Evolutionary conservation across 1,139 yeast genomes (phyloP).

Genomic region (Yamadazyma epiphylla): DNA sequence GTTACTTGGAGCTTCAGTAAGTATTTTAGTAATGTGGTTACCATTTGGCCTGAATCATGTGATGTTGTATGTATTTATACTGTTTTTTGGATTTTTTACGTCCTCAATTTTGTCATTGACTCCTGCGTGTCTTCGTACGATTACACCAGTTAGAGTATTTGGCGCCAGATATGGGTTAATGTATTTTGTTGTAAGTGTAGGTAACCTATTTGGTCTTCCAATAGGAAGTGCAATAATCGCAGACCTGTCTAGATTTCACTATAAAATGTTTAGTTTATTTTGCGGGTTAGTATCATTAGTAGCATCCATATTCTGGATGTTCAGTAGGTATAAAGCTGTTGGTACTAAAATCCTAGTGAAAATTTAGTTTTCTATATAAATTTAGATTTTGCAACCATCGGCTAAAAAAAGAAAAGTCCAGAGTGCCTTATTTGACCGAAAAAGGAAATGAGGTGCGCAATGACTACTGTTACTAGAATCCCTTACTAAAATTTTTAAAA

Average conservation of each 20-base stretch:
- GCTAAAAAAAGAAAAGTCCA: no score
- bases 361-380: no score
- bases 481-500: no score
- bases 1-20: conserved; percentile 33
- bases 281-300: conserved; percentile 28
- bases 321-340: conserved; percentile 29
- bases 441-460: no score
- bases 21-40: conserved; percentile 42
- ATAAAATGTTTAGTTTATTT: conserved; percentile 31
- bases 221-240: conserved; percentile 42
- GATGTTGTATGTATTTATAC: conserved; percentile 41
- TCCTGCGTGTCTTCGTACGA: conserved; percentile 38
- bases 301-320: conserved; percentile 29
- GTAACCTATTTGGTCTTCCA: conserved; percentile 41
- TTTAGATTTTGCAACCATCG: no score
- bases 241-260: conserved; percentile 24
- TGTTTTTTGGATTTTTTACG: conserved; percentile 43
- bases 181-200: conserved; percentile 36
- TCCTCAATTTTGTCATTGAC: conserved; percentile 27
- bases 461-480: no score
- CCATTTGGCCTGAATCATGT: conserved; percentile 42
- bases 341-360: conserved; percentile 30
- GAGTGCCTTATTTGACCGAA: no score
- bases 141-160: conserved; percentile 29
- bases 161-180: conserved; percentile 41